phyloP scores from a whole-genome alignment of 495 filamentous ascomycete genomes.

The Xylaria bambusicola region DNA sequence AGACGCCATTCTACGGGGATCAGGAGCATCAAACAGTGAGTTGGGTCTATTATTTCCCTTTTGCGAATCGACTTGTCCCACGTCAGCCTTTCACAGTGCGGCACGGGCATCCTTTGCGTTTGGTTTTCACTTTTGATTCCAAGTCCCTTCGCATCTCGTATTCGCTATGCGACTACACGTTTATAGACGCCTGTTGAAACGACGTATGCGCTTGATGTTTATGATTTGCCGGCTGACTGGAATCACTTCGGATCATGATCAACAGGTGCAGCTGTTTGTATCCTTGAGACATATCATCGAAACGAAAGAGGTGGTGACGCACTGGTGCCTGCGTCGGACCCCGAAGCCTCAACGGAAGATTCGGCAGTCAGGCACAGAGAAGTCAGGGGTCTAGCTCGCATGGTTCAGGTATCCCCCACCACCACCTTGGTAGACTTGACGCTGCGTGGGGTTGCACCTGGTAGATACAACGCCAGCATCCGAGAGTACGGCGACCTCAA shows the following conservation, averaged over 20 bases:
- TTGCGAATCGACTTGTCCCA: constrained; percentile 1
- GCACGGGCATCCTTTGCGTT: constrained; percentile 13
- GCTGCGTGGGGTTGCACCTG: constrained; percentile 78
- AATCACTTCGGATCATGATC: constrained; percentile 19
- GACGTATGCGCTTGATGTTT: constrained; percentile 1
- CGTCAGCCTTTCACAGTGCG: background rate
- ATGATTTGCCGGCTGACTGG: constrained; percentile 20
- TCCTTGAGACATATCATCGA: constrained; percentile 82
- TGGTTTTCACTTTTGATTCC: constrained; percentile 12
- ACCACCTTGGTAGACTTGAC: constrained; percentile 86
- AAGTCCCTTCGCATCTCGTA: background rate
- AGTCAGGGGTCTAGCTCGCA: constrained; percentile 74
- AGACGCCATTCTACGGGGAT: constrained; percentile 91
- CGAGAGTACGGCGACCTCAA: constrained; percentile 89
- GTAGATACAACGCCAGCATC: constrained; percentile 79
- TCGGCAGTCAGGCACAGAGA: constrained; percentile 42
- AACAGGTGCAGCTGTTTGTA: constrained; percentile 88
- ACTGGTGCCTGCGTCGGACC: constrained; percentile 30
- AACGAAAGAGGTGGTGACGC: constrained; percentile 29
- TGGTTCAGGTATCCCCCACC: constrained; percentile 75
- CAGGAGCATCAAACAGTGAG: constrained; percentile 81
- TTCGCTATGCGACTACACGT: background rate
- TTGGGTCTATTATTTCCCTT: constrained; percentile 21
- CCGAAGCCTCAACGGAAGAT: constrained; percentile 47
- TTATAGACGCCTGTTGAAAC: constrained; percentile 9